Conservation (phyloP, 176 grass and related monocot species). For the Zea mays region Zm-B73-REFERENCE-NAM-5.0 NC_050103.1:130511501-130512000, state of each 20-base stretch:
- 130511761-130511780: conserved; percentile 21
- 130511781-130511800: conserved; percentile 93
- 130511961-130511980: not conserved
- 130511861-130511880: conserved; percentile 98
- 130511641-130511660: conserved; percentile 58
- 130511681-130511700: conserved; percentile 17
- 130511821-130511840: conserved; percentile 91
- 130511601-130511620: conserved; percentile 91
- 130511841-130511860: conserved; percentile 79
- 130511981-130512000: not conserved
- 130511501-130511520: not conserved
- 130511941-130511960: not conserved
- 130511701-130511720: not conserved
- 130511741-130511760: not conserved
- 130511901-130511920: conserved; percentile 76
- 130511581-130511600: conserved; percentile 89
- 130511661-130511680: conserved; percentile 1
- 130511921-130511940: conserved; percentile 40
- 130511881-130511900: conserved; percentile 60
- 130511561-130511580: conserved; percentile 78
- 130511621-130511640: conserved; percentile 98
- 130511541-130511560: conserved; percentile 75
- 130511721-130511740: not conserved
- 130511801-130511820: conserved; percentile 72
- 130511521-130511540: conserved; percentile 7